Conservation (phyloP, 805 yeast genomes). For the Metschnikowia proteae region DNA sequence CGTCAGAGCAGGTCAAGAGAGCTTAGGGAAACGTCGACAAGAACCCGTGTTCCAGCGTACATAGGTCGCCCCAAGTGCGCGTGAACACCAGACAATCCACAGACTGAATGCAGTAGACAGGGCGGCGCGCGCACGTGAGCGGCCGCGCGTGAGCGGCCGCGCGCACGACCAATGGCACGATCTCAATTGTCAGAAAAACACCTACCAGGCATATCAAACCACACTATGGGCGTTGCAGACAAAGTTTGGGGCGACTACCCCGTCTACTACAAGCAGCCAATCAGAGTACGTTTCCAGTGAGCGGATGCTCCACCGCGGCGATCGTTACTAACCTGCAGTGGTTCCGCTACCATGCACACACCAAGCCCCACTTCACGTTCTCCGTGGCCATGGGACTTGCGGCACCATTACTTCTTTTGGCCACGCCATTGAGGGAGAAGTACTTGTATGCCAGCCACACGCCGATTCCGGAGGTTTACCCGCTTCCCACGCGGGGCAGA, state of each 20-base stretch:
- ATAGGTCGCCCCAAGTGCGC: no score
- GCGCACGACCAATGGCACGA: constrained; percentile 5
- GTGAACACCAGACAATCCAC: no score
- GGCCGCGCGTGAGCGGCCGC: background rate
- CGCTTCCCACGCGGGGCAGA: constrained; percentile 54
- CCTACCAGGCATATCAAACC: background rate
- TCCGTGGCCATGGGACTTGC: constrained; percentile 60
- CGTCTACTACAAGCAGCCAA: constrained; percentile 56
- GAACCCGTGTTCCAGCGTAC: no score
- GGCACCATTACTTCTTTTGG: constrained; percentile 61
- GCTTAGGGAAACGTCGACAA: no score
- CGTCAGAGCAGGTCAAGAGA: background rate
- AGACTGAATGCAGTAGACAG: background rate
- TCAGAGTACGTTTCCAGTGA: constrained; percentile 47
- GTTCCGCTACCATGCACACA: constrained; percentile 72
- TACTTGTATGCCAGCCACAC: constrained; percentile 61
- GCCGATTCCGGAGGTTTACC: constrained; percentile 60
- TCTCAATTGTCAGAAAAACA: constrained; percentile 1
- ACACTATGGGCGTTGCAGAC: constrained; percentile 26
- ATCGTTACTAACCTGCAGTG: constrained; percentile 37
- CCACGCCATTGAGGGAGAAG: constrained; percentile 68
- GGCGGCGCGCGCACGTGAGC: background rate
- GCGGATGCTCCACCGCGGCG: no score
- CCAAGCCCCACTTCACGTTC: constrained; percentile 69
- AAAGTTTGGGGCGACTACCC: constrained; percentile 51